phyloP scores from a whole-genome alignment of 2,329 filamentous ascomycete species.

The Byssothecium circinans region DNA sequence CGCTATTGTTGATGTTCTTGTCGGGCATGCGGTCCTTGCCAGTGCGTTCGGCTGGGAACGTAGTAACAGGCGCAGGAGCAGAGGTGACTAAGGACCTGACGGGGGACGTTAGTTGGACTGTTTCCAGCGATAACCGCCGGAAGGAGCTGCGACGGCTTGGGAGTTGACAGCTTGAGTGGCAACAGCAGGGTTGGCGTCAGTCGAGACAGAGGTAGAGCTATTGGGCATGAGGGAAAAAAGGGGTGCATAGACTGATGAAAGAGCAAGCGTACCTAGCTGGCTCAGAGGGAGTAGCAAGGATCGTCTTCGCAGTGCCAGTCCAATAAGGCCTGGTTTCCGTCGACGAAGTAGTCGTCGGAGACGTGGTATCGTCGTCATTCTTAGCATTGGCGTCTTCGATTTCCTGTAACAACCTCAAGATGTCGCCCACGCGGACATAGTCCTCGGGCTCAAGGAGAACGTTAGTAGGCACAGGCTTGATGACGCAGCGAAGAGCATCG shows the following conservation, averaged over 20 bases:
- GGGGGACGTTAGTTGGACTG: not conserved
- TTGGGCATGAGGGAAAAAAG: too few species aligned
- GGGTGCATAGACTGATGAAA: too few species aligned
- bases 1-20: not conserved
- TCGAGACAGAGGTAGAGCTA: not conserved
- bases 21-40: not conserved
- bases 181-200: not conserved
- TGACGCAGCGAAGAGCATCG: constrained; percentile 10
- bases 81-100: not conserved
- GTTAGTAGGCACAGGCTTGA: constrained; percentile 7
- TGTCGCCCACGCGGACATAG: constrained; percentile 12
- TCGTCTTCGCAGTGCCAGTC: not conserved
- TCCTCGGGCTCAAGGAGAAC: constrained; percentile 9
- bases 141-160: not conserved
- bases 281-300: not conserved
- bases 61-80: not conserved
- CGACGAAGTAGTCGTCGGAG: not conserved
- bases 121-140: not conserved
- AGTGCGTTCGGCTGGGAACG: not conserved
- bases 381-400: not conserved
- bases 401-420: constrained; percentile 3
- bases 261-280: too few species aligned
- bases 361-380: not conserved
- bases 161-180: not conserved
- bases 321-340: not conserved